Conservation (phyloP, 23 red algal species). For the Gracilaria domingensis region DNA sequence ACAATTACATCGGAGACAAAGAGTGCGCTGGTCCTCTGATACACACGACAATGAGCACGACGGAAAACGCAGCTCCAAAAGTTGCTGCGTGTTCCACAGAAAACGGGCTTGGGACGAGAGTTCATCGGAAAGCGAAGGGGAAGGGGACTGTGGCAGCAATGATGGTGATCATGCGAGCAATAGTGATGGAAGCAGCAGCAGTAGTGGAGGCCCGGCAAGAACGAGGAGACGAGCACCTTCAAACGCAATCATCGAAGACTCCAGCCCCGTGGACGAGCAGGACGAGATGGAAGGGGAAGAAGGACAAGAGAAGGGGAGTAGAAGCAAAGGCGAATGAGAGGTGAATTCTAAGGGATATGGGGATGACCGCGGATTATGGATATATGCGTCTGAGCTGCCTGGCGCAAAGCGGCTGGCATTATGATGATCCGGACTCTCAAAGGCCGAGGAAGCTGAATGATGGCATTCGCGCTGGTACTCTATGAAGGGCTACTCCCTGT, state of each 20-base stretch:
- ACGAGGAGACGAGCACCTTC: slow-evolving; percentile 17
- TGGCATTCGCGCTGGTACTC: too few species aligned
- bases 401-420: too few species aligned
- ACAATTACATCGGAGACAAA: slow-evolving; percentile 28
- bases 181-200: slow-evolving; percentile 36
- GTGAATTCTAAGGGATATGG: background rate
- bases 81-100: slow-evolving; percentile 89
- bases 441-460: background rate
- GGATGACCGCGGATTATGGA: background rate
- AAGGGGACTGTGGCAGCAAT: background rate
- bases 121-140: slow-evolving; percentile 65
- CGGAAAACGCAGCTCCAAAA: slow-evolving; percentile 84
- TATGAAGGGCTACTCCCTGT: too few species aligned
- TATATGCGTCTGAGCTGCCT: too few species aligned
- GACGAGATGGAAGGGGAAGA: background rate
- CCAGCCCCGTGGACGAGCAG: background rate
- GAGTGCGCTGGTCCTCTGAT: slow-evolving; percentile 85
- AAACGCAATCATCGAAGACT: slow-evolving; percentile 30
- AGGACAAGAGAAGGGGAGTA: background rate
- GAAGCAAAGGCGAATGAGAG: background rate
- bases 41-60: slow-evolving; percentile 96
- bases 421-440: background rate
- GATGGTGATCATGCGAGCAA: background rate
- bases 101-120: slow-evolving; percentile 85
- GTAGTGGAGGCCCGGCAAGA: slow-evolving; percentile 59